phyloP scores from a whole-genome alignment of 805 yeast genomes.

The Cyberlindnera americana region DNA sequence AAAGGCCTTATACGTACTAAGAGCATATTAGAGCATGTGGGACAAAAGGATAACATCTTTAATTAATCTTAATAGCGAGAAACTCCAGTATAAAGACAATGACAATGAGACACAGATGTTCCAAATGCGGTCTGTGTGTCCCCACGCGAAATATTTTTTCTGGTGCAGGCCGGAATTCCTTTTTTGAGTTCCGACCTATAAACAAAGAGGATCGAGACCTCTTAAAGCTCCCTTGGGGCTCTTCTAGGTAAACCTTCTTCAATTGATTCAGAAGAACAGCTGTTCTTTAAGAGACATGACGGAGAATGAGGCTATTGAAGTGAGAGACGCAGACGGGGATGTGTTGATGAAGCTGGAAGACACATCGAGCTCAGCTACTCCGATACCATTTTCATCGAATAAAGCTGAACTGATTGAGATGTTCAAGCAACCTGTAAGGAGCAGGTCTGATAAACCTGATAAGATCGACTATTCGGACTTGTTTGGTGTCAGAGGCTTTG shows the following conservation, averaged over 20 bases:
- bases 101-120: neutral
- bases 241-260: no score
- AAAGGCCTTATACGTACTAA: conserved; percentile 48
- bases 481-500: conserved; percentile 1
- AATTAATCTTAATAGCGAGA: neutral
- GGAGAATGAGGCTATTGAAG: no score
- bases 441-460: neutral
- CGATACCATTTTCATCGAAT: neutral
- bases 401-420: neutral
- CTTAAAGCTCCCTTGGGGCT: no score
- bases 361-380: neutral
- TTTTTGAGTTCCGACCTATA: neutral
- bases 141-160: neutral
- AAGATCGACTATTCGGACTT: conserved; percentile 3
- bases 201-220: no score
- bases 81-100: neutral
- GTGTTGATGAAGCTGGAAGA: neutral
- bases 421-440: neutral
- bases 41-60: conserved; percentile 91
- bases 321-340: neutral
- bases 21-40: conserved; percentile 90
- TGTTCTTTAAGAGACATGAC: no score
- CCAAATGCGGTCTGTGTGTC: neutral
- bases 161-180: neutral
- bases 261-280: no score